Evolutionary conservation across 495 filamentous ascomycete species (phyloP), one percentile per base, ranked within the genome.

Genomic region (Glutinoglossum americanum): DNA sequence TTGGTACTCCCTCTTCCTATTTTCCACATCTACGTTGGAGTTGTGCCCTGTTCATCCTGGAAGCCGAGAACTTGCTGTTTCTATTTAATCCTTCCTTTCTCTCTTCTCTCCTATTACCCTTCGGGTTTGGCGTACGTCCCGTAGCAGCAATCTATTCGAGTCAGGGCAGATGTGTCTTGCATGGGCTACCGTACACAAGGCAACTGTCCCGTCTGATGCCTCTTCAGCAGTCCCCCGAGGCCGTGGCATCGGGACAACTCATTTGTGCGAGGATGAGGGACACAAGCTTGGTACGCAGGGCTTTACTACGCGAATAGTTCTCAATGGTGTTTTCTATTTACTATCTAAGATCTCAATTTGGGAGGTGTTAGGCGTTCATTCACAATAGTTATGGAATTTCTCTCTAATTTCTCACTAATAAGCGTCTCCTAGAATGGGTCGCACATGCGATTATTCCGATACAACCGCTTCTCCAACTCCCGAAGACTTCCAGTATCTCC

Each of bases 401-500:
- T 23, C 21, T 28, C 47, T 26, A n/a, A 25, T 27, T 19, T 15
- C 56, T 10, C 41, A 21, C 41, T 45, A 45, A 45, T 23, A 45
- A 3, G 17, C n/a, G 21, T 45, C 41, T 45, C n/a, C 9, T 56
- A 61, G 71, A 4, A 73, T 72, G 62, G 65, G 64, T 45, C 62
- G 70, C 4, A 54, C 59, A 19, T 74, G 72, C 60, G 73, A 73
- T 55, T 75, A 74, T 64, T 62, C 62, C 10, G 65, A 70, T 59
- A 57, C 62, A 0, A 13, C 62, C 11, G 28, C 61, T 41, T 44
- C 61, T 55, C 68, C 73, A 21, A 71, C 67, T 7, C 62, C 65
- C 6, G 71, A 71, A 13, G 71, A 73, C 45, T 68, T 75, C 41
- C 59, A 63, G 19, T 63, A 64, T 7, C 61, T 76, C 26, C 62